Evolutionary conservation across 495 filamentous ascomycete species (phyloP).

Genomic region (Stereocaulon alpinum): DNA sequence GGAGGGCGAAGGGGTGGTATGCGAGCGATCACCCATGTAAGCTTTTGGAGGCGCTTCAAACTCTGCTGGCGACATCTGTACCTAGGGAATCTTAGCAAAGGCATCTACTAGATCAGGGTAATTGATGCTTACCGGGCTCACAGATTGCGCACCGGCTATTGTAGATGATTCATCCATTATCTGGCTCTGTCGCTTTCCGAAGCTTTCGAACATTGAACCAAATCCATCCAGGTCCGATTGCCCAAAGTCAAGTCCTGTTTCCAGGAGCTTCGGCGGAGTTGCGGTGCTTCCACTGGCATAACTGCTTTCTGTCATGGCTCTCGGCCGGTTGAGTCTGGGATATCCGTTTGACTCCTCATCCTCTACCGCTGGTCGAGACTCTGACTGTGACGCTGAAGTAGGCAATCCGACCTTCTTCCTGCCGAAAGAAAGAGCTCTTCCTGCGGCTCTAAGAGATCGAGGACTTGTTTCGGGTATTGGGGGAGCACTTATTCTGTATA

Average conservation of each 20-base stretch:
- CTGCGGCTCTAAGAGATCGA: slow-evolving; percentile 53
- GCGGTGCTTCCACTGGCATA: slow-evolving; percentile 47
- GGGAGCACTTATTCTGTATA: slow-evolving; percentile 48
- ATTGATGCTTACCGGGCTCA: slow-evolving; percentile 28
- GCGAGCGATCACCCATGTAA: slow-evolving; percentile 8
- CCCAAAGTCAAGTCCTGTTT: slow-evolving; percentile 43
- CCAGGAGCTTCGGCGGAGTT: slow-evolving; percentile 58
- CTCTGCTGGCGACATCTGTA: slow-evolving; percentile 19
- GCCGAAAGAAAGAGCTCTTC: slow-evolving; percentile 70
- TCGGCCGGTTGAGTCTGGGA: slow-evolving; percentile 33
- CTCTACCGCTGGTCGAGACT: slow-evolving; percentile 27
- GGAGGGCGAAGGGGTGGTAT: slow-evolving; percentile 40
- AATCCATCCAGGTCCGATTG: slow-evolving; percentile 51
- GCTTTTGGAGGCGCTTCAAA: slow-evolving; percentile 16
- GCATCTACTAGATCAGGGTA: slow-evolving; percentile 7
- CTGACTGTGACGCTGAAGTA: slow-evolving; percentile 30
- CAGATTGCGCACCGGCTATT: slow-evolving; percentile 23
- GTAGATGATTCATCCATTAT: slow-evolving; percentile 36
- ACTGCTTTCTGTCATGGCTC: slow-evolving; percentile 47
- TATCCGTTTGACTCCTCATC: slow-evolving; percentile 23
- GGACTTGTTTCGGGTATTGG: slow-evolving; percentile 41
- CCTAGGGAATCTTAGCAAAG: slow-evolving; percentile 12
- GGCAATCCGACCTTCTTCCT: slow-evolving; percentile 38
- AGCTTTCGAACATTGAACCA: slow-evolving; percentile 54
- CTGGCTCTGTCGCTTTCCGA: slow-evolving; percentile 47